Evolutionary conservation across 805 yeast species (phyloP), one percentile per base, ranked within the genome.

Genomic region (Wickerhamomyces rabaulensis): DNA sequence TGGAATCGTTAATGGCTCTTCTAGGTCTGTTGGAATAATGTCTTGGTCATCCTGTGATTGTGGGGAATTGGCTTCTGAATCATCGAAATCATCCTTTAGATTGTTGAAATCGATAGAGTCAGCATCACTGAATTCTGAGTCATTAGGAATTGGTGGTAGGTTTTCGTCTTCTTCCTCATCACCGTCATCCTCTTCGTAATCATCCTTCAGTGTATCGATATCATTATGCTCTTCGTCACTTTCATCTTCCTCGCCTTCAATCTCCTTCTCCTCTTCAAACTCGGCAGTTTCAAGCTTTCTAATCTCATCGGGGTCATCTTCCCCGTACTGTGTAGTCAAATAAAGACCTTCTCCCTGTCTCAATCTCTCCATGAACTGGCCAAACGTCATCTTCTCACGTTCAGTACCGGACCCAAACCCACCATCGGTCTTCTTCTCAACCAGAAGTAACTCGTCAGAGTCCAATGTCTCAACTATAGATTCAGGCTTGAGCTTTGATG

Each of bases 321-420:
- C 82, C 3, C 53, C 65, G 56, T 85, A 85, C 53, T 85, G 91
- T 0, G 91, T 85, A 1, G 91, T 85, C 59, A 84, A 66, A 52
- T 85, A 84, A 47, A 75, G 70, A 1, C 78, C 77, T 1, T 78
- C 80, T 2, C 48, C 49, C 3, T 54, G 40, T 25, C 59, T 46
- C 23, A 82, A 54, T 49, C 63, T 67, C 0, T 62, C 57, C 44
- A 82, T 60, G 41, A 85, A 71, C 17, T 79, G 78, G 0, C 57
- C 56, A 49, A 84, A 69, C 3, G 66, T 61, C 78, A 82, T 71
- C 45, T 71, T 70, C 15, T 71, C 61, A 51, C 90, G 66, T 46
- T 69, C 67, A 19, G 69, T 68, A 1, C 89, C 89, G 40, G 82
- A 75, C 1, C 92, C 92, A 64, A 78, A 85, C 2, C 91, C 91